These are phyloP conservation scores for Ajuga reptans DNA, from an alignment of 305 asterid species.

Conservation along the genomic window DNA sequence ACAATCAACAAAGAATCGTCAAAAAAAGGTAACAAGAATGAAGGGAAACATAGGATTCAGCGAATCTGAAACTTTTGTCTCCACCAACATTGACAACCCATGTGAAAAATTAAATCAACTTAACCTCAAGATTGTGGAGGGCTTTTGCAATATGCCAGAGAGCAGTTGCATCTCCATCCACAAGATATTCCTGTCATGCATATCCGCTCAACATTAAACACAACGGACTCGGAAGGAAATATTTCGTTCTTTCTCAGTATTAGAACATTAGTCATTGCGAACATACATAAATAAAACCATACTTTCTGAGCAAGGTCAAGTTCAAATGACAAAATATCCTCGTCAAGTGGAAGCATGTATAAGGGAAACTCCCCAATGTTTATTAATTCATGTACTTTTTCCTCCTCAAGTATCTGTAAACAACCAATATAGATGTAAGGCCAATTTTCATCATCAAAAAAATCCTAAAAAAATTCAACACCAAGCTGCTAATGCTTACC, in stretches of 20 bases:
- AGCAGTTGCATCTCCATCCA: conserved; percentile 78
- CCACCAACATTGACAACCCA: not conserved
- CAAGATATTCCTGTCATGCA: conserved; percentile 59
- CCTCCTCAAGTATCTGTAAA: conserved; percentile 78
- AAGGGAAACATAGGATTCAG: conserved; percentile 1
- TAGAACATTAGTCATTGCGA: not conserved
- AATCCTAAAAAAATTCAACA: not conserved
- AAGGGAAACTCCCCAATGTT: conserved; percentile 80
- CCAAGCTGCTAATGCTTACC: conserved; percentile 37
- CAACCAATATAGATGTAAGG: not conserved
- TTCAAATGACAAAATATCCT: conserved; percentile 84
- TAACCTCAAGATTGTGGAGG: conserved; percentile 89
- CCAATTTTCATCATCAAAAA: not conserved
- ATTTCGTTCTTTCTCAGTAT: not conserved
- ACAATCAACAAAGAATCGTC: conserved; percentile 19
- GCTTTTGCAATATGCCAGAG: conserved; percentile 95
- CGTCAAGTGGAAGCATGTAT: conserved; percentile 81
- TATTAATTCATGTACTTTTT: conserved; percentile 68
- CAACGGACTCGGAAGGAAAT: conserved; percentile 7
- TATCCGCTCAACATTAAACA: conserved; percentile 28
- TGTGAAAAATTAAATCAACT: conserved; percentile 2
- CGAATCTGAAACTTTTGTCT: conserved; percentile 9
- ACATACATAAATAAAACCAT: conserved; percentile 23
- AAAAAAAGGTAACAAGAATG: conserved; percentile 6
- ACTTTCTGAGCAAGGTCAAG: conserved; percentile 82